Evolutionary conservation across 2,329 filamentous ascomycete species (phyloP).

Genomic region (Ustilaginoidea virens): DNA sequence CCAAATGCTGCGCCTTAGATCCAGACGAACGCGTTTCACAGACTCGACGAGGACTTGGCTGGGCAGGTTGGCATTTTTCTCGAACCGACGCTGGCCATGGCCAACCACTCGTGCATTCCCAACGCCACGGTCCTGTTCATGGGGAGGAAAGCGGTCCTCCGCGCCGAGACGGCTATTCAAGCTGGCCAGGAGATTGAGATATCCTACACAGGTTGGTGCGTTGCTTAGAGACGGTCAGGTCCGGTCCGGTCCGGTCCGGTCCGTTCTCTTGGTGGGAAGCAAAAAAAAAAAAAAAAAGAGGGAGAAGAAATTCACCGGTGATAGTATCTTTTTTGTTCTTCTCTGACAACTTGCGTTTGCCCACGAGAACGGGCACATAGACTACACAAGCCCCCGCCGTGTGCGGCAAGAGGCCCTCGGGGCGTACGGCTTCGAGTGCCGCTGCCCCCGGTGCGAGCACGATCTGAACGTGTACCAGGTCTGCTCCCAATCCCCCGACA

Average conservation of each 20-base stretch:
- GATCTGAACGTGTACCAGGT: conserved; percentile 40
- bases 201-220: conserved; percentile 39
- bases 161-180: conserved; percentile 32
- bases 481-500: conserved; percentile 23
- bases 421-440: conserved; percentile 37
- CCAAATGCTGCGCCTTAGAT: conserved; percentile 22
- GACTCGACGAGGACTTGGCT: conserved; percentile 32
- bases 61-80: conserved; percentile 39
- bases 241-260: not conserved
- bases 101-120: conserved; percentile 47
- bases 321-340: no score
- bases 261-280: not conserved
- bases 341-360: no score
- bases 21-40: conserved; percentile 46
- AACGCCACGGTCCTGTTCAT: conserved; percentile 43
- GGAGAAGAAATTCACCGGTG: no score
- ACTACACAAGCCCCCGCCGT: conserved; percentile 28
- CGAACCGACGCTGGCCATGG: conserved; percentile 39
- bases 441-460: conserved; percentile 31
- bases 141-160: conserved; percentile 33
- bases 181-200: conserved; percentile 42
- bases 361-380: no score
- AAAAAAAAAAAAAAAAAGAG: not conserved
- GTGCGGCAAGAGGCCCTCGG: conserved; percentile 26
- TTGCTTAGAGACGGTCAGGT: no score